Base-by-base conservation (phyloP, 345 rosid genomes). In the Camelina hispida region DNA sequence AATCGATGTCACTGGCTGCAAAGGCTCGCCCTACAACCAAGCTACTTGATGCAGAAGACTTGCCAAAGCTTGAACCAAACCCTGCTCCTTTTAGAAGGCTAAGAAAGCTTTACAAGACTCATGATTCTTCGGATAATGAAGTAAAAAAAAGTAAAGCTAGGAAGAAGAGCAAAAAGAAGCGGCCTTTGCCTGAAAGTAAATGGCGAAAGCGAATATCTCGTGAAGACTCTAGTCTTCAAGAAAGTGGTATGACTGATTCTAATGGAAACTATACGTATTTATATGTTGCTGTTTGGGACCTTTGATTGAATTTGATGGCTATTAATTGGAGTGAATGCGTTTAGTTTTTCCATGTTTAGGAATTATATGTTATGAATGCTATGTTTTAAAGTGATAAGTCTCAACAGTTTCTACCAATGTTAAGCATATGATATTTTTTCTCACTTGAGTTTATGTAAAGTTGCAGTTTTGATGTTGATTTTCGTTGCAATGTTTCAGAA, bases 11-110 rank as follows among this genome's bases (percentile, higher is more conserved):
- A 1, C 83, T 83, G 69, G 96, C 93, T 51, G 87, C 89, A 54
- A 85, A 87, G 87, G 83, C 89, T 84, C 97, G 99, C 63, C 94
- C 97, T 54, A 54, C 86, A 51, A 95, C 93, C 46, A 92, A 85
- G 81, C 84, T 95, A 59, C 89, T 95, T 71, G 97, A 90, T 83
- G 47, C 85, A n/a, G 76, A 87, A 56, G 84, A 71, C 60, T 64
- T 90, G 80, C 97, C 97, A 40, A 90, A 85, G 85, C 97, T 90
- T 85, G 97, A 90, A 60, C 83, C 88, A 11, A 89, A 97, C 7
- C 79, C 93, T 47, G 73, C 43, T 73, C 87, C 97, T 72, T 95
- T 95, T 72, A 92, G 80, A 83, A 87, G 96, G 84, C 78, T 90
- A 73, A 92, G 79, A 82, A 63, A 57, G 66, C 89, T 89, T 66